Base-by-base conservation (phyloP, 805 yeast genomes). In the Wickerhamiella lipophila region DNA sequence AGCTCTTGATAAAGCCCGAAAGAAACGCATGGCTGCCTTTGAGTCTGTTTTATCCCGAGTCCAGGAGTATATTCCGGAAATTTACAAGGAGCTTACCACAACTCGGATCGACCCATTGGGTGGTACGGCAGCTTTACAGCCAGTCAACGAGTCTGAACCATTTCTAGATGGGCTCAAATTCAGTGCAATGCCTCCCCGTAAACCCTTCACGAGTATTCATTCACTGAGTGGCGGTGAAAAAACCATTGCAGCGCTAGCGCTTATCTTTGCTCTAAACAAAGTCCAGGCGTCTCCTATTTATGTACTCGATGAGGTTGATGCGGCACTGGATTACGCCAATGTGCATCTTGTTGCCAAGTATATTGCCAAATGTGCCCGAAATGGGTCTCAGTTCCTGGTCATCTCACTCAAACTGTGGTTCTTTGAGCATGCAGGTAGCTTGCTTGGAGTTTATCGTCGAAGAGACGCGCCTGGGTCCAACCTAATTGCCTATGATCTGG, bases 241-340 rank as follows among this genome's bases (percentile, higher is more conserved):
- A 61, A 84, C 96, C 1, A 81, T 92, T 63, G 98, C 98, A 1
- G 98, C 98, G 0, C 68, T 92, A 54, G 96, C 97, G 0, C 68
- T 92, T 53, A 64, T 92, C 43, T 92, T 92, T 67, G 88, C 97
- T 0, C 78, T 88, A 38, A 96, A 92, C 62, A 79, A 94, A 0
- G 83, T 69, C 65, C 89, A 81, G 46, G 96, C 96, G 2, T 81
- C 96, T 0, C 98, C 98, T 27, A 92, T 92, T 62, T 89, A 92
- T 61, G 95, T 92, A 0, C 68, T 92, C 39, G 98, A 92, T 63
- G 98, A 92, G 65, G 87, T 92, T n/a, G 98, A 92, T 67, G 97
- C 98, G 0, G 97, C 97, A 0, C 73, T 92, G 51, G 98, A 92
- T 64, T 80, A 83, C 52, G 78, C 85, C 21, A 92, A 92, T 59